Percentiles rank a stretch among this genome's conserved stretches.
Conservation (phyloP, 768 basidiomycete species). For the Pleurotus ostreatus region DNA sequence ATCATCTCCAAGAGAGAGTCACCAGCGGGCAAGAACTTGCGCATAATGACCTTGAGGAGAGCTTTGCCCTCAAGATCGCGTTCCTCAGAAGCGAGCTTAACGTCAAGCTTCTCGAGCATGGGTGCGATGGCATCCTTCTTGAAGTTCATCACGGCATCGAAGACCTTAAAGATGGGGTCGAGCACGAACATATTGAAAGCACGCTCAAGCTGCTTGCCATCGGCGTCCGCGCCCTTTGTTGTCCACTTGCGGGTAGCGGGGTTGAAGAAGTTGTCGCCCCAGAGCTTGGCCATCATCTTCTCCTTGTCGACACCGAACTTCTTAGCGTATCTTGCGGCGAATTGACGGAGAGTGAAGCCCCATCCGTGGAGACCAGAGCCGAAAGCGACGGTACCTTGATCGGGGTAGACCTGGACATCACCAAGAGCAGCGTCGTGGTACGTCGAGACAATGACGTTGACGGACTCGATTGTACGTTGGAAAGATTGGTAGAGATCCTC, state of each 20-base stretch:
- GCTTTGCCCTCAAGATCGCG: conserved; percentile 92
- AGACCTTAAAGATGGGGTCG: conserved; percentile 98
- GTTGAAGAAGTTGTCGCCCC: conserved; percentile 99
- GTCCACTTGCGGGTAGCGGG: conserved; percentile 96
- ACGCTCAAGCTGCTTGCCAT: conserved; percentile 93
- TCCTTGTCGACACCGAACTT: conserved; percentile 99
- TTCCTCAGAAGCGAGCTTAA: conserved; percentile 86
- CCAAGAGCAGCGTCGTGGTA: conserved; percentile 93
- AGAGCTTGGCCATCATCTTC: conserved; percentile 96
- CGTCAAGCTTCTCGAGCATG: conserved; percentile 95
- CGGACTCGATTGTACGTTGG: conserved; percentile 93
- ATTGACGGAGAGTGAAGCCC: conserved; percentile 99
- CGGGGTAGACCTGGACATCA: conserved; percentile 98
- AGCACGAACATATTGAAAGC: conserved; percentile 98
- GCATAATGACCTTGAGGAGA: conserved; percentile 97
- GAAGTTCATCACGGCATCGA: conserved; percentile 99
- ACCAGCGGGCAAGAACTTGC: conserved; percentile 99
- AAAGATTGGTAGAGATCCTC: conserved; percentile 98
- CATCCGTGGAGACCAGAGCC: conserved; percentile 99
- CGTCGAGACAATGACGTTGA: conserved; percentile 98
- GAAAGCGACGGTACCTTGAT: conserved; percentile 97
- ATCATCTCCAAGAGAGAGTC: conserved; percentile 99
- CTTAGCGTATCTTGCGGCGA: conserved; percentile 91
- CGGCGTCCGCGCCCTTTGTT: conserved; percentile 65
- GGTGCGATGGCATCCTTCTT: conserved; percentile 83